These are phyloP conservation scores for Spergularia marina DNA, from an alignment of 148 eudicot genomes.

Conservation along the genomic window DNA sequence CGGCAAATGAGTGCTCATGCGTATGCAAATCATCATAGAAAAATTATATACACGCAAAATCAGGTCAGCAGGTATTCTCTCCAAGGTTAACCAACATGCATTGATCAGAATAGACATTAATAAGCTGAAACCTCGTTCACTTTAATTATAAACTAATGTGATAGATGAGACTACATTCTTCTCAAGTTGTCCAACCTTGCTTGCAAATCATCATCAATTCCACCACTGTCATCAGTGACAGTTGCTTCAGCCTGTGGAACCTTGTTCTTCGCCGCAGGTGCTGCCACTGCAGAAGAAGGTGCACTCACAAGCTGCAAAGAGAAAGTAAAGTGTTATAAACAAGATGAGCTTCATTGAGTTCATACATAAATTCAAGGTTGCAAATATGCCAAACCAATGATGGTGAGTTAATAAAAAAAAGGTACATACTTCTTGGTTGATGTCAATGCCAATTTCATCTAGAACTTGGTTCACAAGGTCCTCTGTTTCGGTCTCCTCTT, in stretches of 20 bases:
- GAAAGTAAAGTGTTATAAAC: constrained; percentile 7
- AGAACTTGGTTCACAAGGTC: constrained; percentile 93
- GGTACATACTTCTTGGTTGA: constrained; percentile 67
- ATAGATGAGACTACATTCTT: constrained; percentile 48
- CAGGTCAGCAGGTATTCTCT: constrained; percentile 6
- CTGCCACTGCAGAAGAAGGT: constrained; percentile 82
- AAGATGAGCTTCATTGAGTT: neutral
- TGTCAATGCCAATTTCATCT: constrained; percentile 92
- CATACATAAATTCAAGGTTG: neutral
- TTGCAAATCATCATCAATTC: constrained; percentile 86
- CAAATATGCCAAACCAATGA: neutral
- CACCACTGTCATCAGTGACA: constrained; percentile 61
- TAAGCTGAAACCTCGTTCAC: constrained; percentile 15
- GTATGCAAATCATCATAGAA: neutral
- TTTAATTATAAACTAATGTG: constrained; percentile 11
- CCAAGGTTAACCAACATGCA: constrained; percentile 18
- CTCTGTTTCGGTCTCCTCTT: constrained; percentile 95
- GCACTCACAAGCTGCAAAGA: constrained; percentile 75
- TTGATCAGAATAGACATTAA: constrained; percentile 21
- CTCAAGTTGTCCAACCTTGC: constrained; percentile 95
- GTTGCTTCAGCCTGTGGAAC: constrained; percentile 83
- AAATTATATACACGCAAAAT: constrained; percentile 29
- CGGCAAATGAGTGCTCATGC: neutral
- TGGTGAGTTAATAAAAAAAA: neutral
- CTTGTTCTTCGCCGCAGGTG: constrained; percentile 73